Evolutionary conservation across 352 stramenopile species (phyloP), one percentile per base, ranked within the genome.

Genomic region (Pythium dissotocum): DNA sequence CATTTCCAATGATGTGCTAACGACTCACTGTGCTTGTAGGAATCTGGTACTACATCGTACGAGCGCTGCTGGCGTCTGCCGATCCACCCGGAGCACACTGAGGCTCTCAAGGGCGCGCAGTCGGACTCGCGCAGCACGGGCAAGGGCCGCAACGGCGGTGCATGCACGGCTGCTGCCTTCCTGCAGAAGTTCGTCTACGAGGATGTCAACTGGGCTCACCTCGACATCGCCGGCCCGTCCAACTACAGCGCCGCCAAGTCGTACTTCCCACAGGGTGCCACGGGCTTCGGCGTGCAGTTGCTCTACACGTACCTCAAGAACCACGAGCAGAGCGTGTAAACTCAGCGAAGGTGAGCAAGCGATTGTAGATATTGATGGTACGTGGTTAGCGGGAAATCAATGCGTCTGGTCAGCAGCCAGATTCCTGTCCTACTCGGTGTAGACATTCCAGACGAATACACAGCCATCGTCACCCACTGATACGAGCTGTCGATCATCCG

Each of bases 391-490:
- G 49, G n/a, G 2, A 16, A 24, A 56, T 21, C 30, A 56, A 54
- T 48, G 59, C 26, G 44, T 52, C n/a, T 52, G 44, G 40, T 18
- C 40, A 16, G 12, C 18, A 52, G 44, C n/a, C 6, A 18, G 14
- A 21, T 30, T 7, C 5, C 4, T 26, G 1, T 28, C 44, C 16
- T 52, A 52, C 44, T 80, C 71, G 13, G 77, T 85, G 74, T 95
- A 98, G 42, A 98, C 73, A 65, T 98, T 97, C 91, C 91, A 98
- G 55, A 98, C 75, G 61, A 98, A 96, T 36, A 98, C 83, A 73
- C 88, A 87, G 57, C 93, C 92, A 65, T 98, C 94, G 30, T 97
- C 88, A 46, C 94, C 94, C 4, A 97, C 89, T 0, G 82, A 94
- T 18, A 97, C 78, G 42, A 98, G 85, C 71, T 98, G 94, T 49